Base-by-base conservation (phyloP, 306 rosid species). In the Cercis canadensis region DNA sequence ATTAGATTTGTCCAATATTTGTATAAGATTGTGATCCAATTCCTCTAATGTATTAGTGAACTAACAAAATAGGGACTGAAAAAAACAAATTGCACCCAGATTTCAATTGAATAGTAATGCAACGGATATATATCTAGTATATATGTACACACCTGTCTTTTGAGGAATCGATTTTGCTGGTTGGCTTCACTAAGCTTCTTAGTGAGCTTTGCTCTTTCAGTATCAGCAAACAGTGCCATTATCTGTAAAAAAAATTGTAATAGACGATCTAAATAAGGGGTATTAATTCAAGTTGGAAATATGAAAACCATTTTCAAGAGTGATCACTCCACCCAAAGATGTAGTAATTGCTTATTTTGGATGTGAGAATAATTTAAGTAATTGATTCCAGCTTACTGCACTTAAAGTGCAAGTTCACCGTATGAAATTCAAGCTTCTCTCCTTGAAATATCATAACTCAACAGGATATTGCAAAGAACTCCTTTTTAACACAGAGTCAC, bases 131-230 rank as follows among this genome's bases (percentile, higher is more conserved):
- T 57, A 21, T 57, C 45, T n/a, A 11, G 45, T 7, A 60, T 45
- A 69, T 50, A 56, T 47, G 40, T 34, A 64, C 83, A 54, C 12
- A 94, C 99, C 97, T 94, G 97, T 74, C 99, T 80, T 83, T 91
- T 94, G 76, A 94, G 95, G 75, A 89, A 84, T 65, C 99, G 85
- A 54, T 89, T 91, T 34, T 94, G 97, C 75, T 87, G 92, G 80
- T 94, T 94, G 65, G 99, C 96, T 75, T 94, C 96, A 78, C 97
- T 94, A 62, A 94, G 91, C 78, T 91, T 94, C 74, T 70, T 89
- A 2, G 82, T 49, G 34, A 94, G 90, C 71, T 78, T 84, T 13
- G 61, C 75, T 78, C 99, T 87, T 69, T 91, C 86, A 34, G 84
- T 73, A 82, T 94, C 95, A 72, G 87, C 90, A 56, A 91, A 82